These are phyloP conservation scores for Gastrodia elata DNA, from an alignment of 106 monocot genomes.

Conservation along the genomic window DNA sequence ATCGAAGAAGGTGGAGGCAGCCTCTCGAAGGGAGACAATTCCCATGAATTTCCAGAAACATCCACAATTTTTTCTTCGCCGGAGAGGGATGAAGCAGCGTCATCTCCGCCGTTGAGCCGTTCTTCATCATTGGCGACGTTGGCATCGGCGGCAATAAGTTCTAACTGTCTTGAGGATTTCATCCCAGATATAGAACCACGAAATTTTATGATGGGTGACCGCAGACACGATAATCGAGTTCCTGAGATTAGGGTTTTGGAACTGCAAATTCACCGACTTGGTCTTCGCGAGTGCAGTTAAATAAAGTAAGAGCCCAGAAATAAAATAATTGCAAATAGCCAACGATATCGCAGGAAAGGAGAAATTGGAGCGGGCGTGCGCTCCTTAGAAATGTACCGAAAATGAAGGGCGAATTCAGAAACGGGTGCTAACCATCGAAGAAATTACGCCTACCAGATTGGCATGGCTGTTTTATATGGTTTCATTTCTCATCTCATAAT, in stretches of 20 bases:
- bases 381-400: not conserved
- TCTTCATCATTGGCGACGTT: not conserved
- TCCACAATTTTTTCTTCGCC: slow-evolving; percentile 29
- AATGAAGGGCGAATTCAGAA: not conserved
- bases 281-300: not conserved
- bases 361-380: not conserved
- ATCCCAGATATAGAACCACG: not conserved
- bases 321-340: not conserved
- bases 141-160: not conserved
- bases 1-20: not conserved
- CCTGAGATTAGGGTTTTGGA: not conserved
- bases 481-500: too few species aligned
- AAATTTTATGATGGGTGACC: not conserved
- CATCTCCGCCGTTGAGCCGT: not conserved
- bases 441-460: too few species aligned
- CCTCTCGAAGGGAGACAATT: slow-evolving; percentile 24
- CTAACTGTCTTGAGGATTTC: not conserved
- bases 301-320: not conserved
- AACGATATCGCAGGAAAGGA: not conserved
- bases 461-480: too few species aligned
- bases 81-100: not conserved
- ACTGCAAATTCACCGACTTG: not conserved
- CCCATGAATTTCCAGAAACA: slow-evolving; percentile 34
- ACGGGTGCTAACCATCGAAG: too few species aligned
- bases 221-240: not conserved